phyloP scores from a whole-genome alignment of 192 early-diverging fungal genomes.

The Mortierella hygrophila region DNA sequence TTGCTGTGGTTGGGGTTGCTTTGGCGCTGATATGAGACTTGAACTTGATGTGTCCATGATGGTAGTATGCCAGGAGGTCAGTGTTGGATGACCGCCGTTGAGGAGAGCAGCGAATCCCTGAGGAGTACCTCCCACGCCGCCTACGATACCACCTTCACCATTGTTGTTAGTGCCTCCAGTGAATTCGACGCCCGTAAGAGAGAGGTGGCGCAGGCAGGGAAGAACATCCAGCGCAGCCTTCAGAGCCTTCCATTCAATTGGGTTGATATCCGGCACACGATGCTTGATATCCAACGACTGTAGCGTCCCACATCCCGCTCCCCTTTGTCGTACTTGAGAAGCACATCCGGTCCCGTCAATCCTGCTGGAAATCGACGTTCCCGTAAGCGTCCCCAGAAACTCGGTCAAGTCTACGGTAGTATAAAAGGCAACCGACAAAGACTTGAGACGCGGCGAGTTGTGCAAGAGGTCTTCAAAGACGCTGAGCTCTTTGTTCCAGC shows the following conservation, averaged over 20 bases:
- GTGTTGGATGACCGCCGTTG: neutral
- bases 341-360: neutral
- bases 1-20: neutral
- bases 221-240: constrained; percentile 16
- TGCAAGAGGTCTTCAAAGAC: constrained; percentile 7
- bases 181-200: constrained; percentile 31
- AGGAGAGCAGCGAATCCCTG: neutral
- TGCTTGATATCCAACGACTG: constrained; percentile 32
- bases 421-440: constrained; percentile 29
- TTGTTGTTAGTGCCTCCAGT: constrained; percentile 9
- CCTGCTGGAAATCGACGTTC: neutral
- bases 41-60: neutral
- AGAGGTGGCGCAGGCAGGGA: constrained; percentile 9
- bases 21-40: neutral
- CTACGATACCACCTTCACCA: neutral
- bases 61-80: neutral
- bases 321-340: neutral
- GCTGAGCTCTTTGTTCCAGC: constrained; percentile 26
- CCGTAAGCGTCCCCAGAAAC: constrained; percentile 13
- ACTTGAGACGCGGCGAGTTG: neutral
- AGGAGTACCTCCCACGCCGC: neutral
- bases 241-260: constrained; percentile 25
- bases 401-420: constrained; percentile 21
- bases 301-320: neutral
- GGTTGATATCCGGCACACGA: constrained; percentile 34